Conservation (phyloP, 2,329 filamentous ascomycete genomes). For the Fonsecaea nubica region DNA sequence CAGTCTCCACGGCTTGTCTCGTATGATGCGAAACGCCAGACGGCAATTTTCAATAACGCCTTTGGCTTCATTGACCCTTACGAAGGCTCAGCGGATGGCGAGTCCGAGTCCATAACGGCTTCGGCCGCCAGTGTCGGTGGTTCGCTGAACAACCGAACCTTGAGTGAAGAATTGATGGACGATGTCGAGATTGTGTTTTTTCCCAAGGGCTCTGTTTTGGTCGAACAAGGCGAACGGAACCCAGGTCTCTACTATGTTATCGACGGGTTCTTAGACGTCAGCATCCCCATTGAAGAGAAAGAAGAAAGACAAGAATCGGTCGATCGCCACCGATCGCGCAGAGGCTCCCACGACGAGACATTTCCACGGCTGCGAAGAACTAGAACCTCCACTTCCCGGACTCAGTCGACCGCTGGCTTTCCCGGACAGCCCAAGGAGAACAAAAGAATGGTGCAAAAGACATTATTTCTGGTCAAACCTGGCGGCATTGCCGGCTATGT, state of each 20-base stretch:
- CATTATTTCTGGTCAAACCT: constrained; percentile 89
- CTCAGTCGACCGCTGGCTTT: constrained; percentile 39
- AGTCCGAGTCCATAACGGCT: constrained; percentile 78
- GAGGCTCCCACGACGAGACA: constrained; percentile 43
- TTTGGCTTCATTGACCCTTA: constrained; percentile 91
- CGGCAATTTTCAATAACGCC: constrained; percentile 80
- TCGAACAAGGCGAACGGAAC: constrained; percentile 96
- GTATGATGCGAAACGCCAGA: constrained; percentile 80
- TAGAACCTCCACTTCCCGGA: constrained; percentile 51
- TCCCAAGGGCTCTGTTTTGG: constrained; percentile 88
- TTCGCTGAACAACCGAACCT: constrained; percentile 66
- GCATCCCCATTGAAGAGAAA: constrained; percentile 75
- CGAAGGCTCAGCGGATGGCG: constrained; percentile 77
- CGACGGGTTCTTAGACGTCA: constrained; percentile 94
- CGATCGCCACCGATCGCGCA: constrained; percentile 5
- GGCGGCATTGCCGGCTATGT: constrained; percentile 94
- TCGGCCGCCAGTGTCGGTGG: constrained; percentile 70
- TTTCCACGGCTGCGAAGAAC: constrained; percentile 56
- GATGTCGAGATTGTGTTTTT: constrained; percentile 98
- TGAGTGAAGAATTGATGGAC: constrained; percentile 81
- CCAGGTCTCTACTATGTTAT: constrained; percentile 97
- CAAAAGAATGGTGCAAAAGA: constrained; percentile 64
- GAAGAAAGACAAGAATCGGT: constrained; percentile 37
- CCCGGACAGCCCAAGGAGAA: constrained; percentile 43
- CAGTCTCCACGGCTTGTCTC: constrained; percentile 84